Evolutionary conservation across 257 asterid genomes (phyloP).

Genomic region (Primulina huaijiensis): DNA sequence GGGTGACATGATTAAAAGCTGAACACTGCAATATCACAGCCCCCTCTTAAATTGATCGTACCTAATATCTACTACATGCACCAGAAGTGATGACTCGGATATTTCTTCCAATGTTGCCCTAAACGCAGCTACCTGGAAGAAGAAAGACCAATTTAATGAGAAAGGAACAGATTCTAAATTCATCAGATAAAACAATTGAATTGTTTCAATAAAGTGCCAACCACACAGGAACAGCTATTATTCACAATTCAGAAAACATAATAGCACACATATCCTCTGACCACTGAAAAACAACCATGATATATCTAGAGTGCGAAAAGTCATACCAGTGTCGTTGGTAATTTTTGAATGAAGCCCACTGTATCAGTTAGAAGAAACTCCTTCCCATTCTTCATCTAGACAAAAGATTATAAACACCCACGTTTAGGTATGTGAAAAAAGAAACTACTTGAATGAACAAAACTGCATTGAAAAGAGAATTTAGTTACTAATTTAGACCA

Average conservation of each 20-base stretch:
- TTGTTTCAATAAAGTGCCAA: background rate
- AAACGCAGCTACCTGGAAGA: conserved; percentile 85
- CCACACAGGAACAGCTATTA: background rate
- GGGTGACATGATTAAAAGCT: conserved; percentile 34
- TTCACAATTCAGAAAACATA: conserved; percentile 1
- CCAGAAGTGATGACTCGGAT: conserved; percentile 84
- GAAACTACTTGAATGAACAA: conserved; percentile 10
- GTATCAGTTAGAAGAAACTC: conserved; percentile 96
- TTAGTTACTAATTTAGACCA: conserved; percentile 2
- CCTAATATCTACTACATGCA: conserved; percentile 97
- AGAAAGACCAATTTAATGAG: conserved; percentile 23
- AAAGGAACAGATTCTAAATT: conserved; percentile 13
- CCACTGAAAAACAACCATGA: conserved; percentile 6
- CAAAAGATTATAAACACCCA: conserved; percentile 22
- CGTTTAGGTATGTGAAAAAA: conserved; percentile 3
- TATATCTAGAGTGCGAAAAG: conserved; percentile 15
- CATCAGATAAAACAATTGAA: conserved; percentile 10
- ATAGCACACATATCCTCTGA: background rate
- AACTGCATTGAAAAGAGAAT: background rate
- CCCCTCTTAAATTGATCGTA: conserved; percentile 26
- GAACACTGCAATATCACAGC: conserved; percentile 14
- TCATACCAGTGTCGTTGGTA: conserved; percentile 90
- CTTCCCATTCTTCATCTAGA: conserved; percentile 81
- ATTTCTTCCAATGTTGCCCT: conserved; percentile 98
- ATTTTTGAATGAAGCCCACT: conserved; percentile 92